Percentiles rank a stretch among this genome's conserved stretches.
These are phyloP conservation scores for Capsicum rhomboideum DNA, from an alignment of 257 asterid species.

Conservation along the genomic window DNA sequence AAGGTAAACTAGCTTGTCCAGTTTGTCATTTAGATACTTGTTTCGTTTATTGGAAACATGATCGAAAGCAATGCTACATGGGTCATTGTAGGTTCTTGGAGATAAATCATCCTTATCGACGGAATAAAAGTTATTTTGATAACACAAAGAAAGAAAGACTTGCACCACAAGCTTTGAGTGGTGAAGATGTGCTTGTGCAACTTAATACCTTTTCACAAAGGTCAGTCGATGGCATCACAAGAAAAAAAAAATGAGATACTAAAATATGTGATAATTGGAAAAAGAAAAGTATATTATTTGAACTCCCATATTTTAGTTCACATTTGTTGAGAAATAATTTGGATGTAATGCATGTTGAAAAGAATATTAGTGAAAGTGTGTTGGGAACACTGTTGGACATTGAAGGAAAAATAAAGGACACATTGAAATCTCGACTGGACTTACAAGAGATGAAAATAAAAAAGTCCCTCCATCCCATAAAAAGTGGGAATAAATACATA, in stretches of 20 bases:
- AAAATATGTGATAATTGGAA: not conserved
- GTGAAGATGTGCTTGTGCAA: not conserved
- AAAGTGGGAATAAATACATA: not conserved
- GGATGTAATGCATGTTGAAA: not conserved
- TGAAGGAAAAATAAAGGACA: not conserved
- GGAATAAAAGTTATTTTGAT: not conserved
- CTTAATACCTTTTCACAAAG: not conserved
- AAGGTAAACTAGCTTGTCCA: not conserved
- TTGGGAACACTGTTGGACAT: not conserved
- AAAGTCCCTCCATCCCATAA: not conserved
- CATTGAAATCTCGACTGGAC: not conserved
- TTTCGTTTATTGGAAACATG: not conserved
- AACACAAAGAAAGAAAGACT: not conserved
- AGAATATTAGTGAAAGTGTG: constrained; percentile 8
- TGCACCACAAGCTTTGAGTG: not conserved
- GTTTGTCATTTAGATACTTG: not conserved
- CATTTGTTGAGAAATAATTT: not conserved
- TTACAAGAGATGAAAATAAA: not conserved
- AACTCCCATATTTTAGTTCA: not conserved
- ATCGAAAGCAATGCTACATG: not conserved
- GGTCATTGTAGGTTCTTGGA: not conserved
- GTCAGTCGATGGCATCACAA: not conserved
- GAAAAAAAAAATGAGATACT: not conserved
- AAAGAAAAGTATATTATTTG: not conserved
- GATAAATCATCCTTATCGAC: not conserved